Evolutionary conservation across 495 filamentous ascomycete species (phyloP), one percentile per base, ranked within the genome.

Genomic region (Pseudotulostoma volvatum): DNA sequence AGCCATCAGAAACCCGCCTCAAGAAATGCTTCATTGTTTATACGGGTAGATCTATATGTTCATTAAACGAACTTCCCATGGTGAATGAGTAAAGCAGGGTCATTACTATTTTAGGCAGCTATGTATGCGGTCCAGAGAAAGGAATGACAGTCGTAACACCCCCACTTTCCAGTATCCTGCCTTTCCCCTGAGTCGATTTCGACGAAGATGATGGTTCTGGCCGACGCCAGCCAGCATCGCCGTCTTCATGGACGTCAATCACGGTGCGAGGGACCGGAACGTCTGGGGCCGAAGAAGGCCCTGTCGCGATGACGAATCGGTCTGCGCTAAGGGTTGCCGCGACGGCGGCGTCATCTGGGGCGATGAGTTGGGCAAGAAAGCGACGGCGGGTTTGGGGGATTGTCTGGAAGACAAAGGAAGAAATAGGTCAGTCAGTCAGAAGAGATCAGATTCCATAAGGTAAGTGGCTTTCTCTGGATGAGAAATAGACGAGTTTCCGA

Each of bases 311-410:
- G 3, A 56, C 56, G 13, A 48, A 38, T 28, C 30, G 3, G 52
- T 37, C 18, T 46, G 45, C 36, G 48, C 18, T 36, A 55, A 55
- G 34, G 54, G 41, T 3, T 50, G 43, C 9, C 55, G 44, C 18
- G 5, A 28, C 5, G 23, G 23, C 5, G 23, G 48, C 46, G 41
- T 60, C 51, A 7, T 53, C 49, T 7, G 55, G 48, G 5, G 55
- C 48, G 36, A 65, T 44, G 1, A 62, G 41, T 35, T 54, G 58
- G 1, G 58, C 46, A 28, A 52, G 44, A 42, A 65, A 62, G 33
- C 52, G 54, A 21, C 59, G 56, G 33, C 58, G 56, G 19, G 58
- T 53, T 53, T 61, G 56, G 2, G 61, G 60, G 42, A 65, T 49
- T 40, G 61, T 58, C 56, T 57, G 33, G 18, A n/a, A n/a, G n/a